These are phyloP conservation scores for Populus pruinosa DNA, from an alignment of 345 rosid species.

Conservation along the genomic window DNA sequence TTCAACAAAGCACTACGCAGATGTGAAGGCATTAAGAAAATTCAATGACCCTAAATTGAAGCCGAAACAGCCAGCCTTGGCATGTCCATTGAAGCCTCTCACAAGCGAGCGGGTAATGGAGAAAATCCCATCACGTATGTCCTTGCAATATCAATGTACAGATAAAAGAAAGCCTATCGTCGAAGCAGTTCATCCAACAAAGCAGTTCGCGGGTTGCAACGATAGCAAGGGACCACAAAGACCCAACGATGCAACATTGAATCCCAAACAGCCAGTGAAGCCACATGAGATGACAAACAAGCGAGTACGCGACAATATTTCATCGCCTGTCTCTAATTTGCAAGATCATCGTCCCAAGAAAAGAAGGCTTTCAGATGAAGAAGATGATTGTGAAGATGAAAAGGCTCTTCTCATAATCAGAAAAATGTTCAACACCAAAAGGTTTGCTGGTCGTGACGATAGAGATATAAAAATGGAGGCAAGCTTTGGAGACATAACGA, in stretches of 20 bases:
- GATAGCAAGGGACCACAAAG: no score
- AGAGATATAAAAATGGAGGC: slow-evolving; percentile 77
- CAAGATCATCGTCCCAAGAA: slow-evolving; percentile 27
- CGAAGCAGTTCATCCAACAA: no score
- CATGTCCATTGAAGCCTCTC: slow-evolving; percentile 38
- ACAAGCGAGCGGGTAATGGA: slow-evolving; percentile 34
- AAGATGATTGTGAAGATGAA: slow-evolving; percentile 28
- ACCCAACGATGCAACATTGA: no score
- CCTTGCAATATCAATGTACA: slow-evolving; percentile 24
- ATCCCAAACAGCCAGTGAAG: no score
- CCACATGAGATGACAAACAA: no score
- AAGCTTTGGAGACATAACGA: slow-evolving; percentile 54
- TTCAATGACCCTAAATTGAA: no score
- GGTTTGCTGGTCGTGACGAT: slow-evolving; percentile 38
- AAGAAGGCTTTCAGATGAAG: slow-evolving; percentile 24
- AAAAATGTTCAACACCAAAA: slow-evolving; percentile 45
- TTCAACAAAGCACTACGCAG: neutral
- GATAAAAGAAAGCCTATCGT: no score
- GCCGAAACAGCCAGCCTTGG: slow-evolving; percentile 11
- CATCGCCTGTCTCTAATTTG: no score
- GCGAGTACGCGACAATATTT: no score
- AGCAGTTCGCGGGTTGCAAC: no score
- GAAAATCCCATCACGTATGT: slow-evolving; percentile 30
- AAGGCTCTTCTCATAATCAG: slow-evolving; percentile 46
- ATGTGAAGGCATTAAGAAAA: neutral